phyloP scores from a whole-genome alignment of 331 rosid genomes.

The Acacia concinna region DNA sequence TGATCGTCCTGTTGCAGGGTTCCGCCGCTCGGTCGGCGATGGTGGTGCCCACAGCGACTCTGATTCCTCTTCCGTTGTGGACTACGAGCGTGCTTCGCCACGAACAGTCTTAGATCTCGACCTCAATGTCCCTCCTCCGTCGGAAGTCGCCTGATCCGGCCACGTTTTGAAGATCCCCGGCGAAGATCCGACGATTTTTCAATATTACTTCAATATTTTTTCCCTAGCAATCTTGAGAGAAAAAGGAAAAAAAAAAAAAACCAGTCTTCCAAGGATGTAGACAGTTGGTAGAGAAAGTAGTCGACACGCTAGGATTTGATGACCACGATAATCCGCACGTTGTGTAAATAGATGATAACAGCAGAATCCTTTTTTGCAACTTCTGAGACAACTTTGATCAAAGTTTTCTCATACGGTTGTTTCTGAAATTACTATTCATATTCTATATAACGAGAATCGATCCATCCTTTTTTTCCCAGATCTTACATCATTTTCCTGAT shows the following conservation, averaged over 20 bases:
- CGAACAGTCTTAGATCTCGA: conserved; percentile 50
- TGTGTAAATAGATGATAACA: conserved; percentile 37
- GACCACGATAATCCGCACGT: conserved; percentile 3
- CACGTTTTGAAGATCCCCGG: background rate
- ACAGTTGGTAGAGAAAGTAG: background rate
- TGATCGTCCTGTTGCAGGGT: conserved; percentile 12
- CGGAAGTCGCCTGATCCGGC: conserved; percentile 48
- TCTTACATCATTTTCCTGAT: background rate
- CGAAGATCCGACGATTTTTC: background rate
- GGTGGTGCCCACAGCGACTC: conserved; percentile 46
- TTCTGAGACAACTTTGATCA: conserved; percentile 25
- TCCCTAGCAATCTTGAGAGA: background rate
- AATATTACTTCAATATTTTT: background rate
- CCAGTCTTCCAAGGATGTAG: background rate
- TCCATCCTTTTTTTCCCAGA: background rate
- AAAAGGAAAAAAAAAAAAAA: too few relatives aligned
- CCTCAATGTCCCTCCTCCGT: conserved; percentile 56
- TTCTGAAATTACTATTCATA: conserved; percentile 2
- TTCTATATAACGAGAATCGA: background rate
- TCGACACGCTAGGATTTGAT: background rate
- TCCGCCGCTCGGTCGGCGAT: background rate
- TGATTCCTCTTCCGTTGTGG: conserved; percentile 52
- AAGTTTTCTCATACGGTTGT: conserved; percentile 38
- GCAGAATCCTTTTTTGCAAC: background rate
- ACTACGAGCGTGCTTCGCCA: conserved; percentile 36